phyloP scores from a whole-genome alignment of 2,329 filamentous ascomycete genomes.

The Curvularia lunata region DNA sequence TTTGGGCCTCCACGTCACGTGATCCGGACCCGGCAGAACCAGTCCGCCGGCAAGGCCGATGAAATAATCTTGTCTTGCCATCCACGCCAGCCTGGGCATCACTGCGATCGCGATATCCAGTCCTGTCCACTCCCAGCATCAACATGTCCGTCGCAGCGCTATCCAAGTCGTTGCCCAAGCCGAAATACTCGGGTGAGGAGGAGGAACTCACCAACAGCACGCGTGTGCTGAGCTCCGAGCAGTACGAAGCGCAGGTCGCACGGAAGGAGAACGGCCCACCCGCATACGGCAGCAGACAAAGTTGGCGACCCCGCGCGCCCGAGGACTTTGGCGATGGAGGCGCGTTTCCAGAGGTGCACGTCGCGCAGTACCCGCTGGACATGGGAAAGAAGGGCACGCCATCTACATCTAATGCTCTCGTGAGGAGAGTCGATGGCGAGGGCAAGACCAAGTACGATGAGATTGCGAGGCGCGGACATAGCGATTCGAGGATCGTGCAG shows the following conservation, averaged over 20 bases:
- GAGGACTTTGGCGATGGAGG: conserved; percentile 97
- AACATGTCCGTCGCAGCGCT: conserved; percentile 64
- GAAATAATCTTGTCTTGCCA: conserved; percentile 19
- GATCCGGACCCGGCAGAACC: conserved; percentile 18
- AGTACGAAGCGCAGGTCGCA: conserved; percentile 83
- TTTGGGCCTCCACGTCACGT: conserved; percentile 7
- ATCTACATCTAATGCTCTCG: conserved; percentile 78
- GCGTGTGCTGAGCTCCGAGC: conserved; percentile 77
- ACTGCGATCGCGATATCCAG: neutral
- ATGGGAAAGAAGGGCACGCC: conserved; percentile 78
- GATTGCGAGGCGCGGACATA: conserved; percentile 88
- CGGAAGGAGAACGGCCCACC: conserved; percentile 78
- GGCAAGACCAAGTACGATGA: conserved; percentile 97
- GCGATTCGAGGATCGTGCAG: conserved; percentile 83
- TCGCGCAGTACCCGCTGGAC: conserved; percentile 93
- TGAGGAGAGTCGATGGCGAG: conserved; percentile 88
- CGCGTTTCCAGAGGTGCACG: conserved; percentile 89
- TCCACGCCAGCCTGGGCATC: neutral
- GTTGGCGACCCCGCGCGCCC: conserved; percentile 86
- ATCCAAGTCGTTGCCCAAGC: conserved; percentile 81
- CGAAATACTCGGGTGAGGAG: conserved; percentile 88
- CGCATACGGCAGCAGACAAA: conserved; percentile 81
- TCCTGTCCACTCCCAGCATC: conserved; percentile 8
- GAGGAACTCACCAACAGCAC: conserved; percentile 83
- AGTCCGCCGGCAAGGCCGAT: conserved; percentile 6